These are phyloP conservation scores for Metschnikowia baotianmanensis DNA, from an alignment of 805 yeast genomes.

Conservation along the genomic window DNA sequence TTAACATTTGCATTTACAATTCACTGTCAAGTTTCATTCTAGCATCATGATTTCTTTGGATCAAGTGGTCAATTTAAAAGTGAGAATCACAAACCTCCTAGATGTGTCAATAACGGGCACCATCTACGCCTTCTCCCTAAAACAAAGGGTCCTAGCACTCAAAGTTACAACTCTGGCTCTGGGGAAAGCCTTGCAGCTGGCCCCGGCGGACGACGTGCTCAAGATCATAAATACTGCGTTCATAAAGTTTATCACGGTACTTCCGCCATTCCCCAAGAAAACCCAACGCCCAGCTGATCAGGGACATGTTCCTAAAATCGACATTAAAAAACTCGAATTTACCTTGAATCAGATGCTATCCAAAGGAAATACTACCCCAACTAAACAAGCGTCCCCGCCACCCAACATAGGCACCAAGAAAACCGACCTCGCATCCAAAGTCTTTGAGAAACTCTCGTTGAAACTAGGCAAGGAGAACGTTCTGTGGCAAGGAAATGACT, in stretches of 20 bases:
- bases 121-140: constrained; percentile 59
- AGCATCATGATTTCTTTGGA: constrained; percentile 17
- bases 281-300: constrained; percentile 22
- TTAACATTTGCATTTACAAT: too few species aligned
- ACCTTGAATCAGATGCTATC: constrained; percentile 8
- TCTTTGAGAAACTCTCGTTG: constrained; percentile 47
- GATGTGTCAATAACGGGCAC: constrained; percentile 60
- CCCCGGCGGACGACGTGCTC: constrained; percentile 29
- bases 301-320: constrained; percentile 13
- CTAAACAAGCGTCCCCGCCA: not conserved
- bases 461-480: constrained; percentile 34
- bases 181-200: not conserved
- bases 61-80: constrained; percentile 33
- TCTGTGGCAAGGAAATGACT: constrained; percentile 38
- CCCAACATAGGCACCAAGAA: constrained; percentile 3
- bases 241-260: constrained; percentile 50
- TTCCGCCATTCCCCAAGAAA: constrained; percentile 32
- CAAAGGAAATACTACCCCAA: constrained; percentile 1
- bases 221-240: constrained; percentile 56
- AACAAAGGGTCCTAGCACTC: constrained; percentile 42
- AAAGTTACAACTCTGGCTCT: constrained; percentile 14
- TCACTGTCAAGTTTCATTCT: too few species aligned
- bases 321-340: constrained; percentile 11
- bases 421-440: constrained; percentile 16
- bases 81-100: constrained; percentile 57